Evolutionary conservation across 164 flowering plant species (phyloP).

Genomic region (Nelumbo lutea): DNA sequence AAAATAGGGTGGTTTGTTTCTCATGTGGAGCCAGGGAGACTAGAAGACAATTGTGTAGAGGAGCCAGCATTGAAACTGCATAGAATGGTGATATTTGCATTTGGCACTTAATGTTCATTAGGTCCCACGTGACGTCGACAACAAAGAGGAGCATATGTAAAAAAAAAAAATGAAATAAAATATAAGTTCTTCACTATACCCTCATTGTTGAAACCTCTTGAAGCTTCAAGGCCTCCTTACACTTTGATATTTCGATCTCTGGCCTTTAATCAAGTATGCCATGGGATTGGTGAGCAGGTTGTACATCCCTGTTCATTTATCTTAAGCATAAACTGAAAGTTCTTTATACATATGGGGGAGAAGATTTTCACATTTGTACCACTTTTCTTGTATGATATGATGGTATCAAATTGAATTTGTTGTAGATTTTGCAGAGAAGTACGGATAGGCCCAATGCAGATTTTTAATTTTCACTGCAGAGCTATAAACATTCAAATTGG

Average conservation of each 20-base stretch:
- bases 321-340: background rate
- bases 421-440: background rate
- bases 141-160: no score
- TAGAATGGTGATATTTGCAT: background rate
- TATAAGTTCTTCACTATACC: no score
- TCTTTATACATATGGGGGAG: background rate
- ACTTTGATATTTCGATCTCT: background rate
- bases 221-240: no score
- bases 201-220: background rate
- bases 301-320: background rate
- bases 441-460: no score
- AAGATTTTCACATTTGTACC: background rate
- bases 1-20: background rate
- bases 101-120: background rate
- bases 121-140: background rate
- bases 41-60: background rate
- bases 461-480: no score
- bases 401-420: conserved; percentile 2
- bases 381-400: conserved; percentile 1
- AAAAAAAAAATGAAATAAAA: no score
- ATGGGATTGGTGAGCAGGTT: conserved; percentile 4
- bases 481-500: no score
- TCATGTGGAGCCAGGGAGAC: background rate
- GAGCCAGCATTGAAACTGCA: background rate
- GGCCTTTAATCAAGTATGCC: no score